Evolutionary conservation across 2,329 filamentous ascomycete genomes (phyloP), one percentile per base, ranked within the genome.

Genomic region (Penicillium sp.): DNA sequence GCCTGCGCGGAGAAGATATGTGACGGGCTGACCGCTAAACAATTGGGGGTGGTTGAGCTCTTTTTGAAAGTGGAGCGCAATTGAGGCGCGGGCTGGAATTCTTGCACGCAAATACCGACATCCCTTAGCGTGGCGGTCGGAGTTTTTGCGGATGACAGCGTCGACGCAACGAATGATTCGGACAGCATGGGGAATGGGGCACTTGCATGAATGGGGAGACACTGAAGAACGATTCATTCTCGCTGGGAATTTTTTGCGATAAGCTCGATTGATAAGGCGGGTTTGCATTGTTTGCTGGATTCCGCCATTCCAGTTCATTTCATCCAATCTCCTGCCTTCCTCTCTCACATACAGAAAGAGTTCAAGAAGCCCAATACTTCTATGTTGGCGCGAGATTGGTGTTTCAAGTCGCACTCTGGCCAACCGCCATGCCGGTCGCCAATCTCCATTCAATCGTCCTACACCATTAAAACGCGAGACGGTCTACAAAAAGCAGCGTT

Each of bases 1-100:
- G 84, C 76, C 62, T 98, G 92, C 3, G 87, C 90, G 3, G 89
- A 84, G 61, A 95, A 98, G 31, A 96, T 74, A 61, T 98, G 92
- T 13, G 82, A 82, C 30, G 77, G 72, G 64, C 76, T 93, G 52
- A 89, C 75, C 18, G 87, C 89, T 38, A 98, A 70, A 52, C 85
- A 83, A 62, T 90, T 85, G 41, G 75, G 71, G 16, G 82, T 75
- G n/a, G 82, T 80, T 11, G 85, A 84, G 70, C 85, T 94, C 69
- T 95, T 96, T 74, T 95, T 96, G 74, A 92, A 89, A 32, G 82
- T 76, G 46, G 79, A 72, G 56, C 83, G 82, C 58, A 88, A 77
- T n/a, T 79, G 75, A 47, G 82, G 77, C 37, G 82, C 75, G 27
- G 89, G 89, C 54, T 87, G 84, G 53, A 88, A 76, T 47, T 87